phyloP scores from a whole-genome alignment of 495 filamentous ascomycete genomes.

The Ramalina peruviana region DNA sequence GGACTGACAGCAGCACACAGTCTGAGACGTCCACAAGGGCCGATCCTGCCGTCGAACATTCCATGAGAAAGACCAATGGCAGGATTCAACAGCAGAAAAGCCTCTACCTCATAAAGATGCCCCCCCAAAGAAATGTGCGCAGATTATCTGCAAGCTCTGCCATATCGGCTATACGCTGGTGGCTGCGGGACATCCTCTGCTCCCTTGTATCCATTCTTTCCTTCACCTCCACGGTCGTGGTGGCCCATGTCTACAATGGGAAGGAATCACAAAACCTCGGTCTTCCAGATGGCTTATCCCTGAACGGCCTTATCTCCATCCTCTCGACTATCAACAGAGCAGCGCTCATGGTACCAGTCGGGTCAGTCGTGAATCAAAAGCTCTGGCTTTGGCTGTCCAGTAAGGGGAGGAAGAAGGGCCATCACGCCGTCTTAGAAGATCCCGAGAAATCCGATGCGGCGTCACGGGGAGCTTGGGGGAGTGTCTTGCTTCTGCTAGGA shows the following conservation, averaged over 20 bases:
- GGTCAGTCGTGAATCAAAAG: constrained; percentile 1
- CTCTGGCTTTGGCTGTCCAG: constrained; percentile 1
- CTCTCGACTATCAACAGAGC: neutral
- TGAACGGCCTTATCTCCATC: constrained; percentile 1
- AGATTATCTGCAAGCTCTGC: too few species aligned
- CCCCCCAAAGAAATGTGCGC: too few species aligned
- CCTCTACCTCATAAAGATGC: too few species aligned
- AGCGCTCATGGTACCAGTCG: neutral
- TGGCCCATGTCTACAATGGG: neutral
- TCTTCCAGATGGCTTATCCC: neutral
- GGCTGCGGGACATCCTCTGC: neutral
- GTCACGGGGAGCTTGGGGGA: constrained; percentile 19
- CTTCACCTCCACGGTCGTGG: neutral
- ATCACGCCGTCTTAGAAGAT: neutral
- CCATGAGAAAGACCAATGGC: too few species aligned
- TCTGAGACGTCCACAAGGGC: too few species aligned
- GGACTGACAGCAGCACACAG: too few species aligned
- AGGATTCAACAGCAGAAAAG: too few species aligned
- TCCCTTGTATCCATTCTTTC: neutral
- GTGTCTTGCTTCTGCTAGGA: constrained; percentile 20
- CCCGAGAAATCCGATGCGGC: neutral
- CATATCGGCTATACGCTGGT: neutral
- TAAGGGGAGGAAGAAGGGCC: neutral
- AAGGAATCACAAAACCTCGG: neutral
- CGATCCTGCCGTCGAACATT: too few species aligned